These are phyloP conservation scores for Penicillium sclerotigenum DNA, from an alignment of 2,329 filamentous ascomycete genomes.

Conservation along the genomic window DNA sequence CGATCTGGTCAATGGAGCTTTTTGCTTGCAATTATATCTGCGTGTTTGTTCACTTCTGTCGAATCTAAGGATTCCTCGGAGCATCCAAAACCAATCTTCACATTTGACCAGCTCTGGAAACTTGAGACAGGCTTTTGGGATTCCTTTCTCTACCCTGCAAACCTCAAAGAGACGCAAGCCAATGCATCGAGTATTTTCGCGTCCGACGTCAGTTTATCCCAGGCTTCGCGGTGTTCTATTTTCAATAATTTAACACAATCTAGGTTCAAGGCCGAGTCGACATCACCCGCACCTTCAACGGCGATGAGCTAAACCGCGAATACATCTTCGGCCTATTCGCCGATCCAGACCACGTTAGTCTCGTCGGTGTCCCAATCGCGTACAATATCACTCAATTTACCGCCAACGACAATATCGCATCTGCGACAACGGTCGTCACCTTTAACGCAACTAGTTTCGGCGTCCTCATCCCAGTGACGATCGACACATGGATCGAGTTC, in stretches of 20 bases:
- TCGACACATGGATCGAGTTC: conserved; percentile 29
- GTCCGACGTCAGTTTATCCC: conserved; percentile 13
- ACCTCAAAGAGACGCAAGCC: conserved; percentile 21
- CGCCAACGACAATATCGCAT: conserved; percentile 22
- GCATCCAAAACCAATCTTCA: conserved; percentile 8
- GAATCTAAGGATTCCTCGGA: neutral
- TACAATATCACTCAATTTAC: conserved; percentile 29
- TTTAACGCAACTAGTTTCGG: conserved; percentile 27
- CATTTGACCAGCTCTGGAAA: conserved; percentile 24
- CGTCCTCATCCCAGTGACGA: conserved; percentile 22
- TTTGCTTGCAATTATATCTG: neutral
- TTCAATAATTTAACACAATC: neutral
- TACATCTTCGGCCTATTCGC: conserved; percentile 30
- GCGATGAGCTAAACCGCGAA: conserved; percentile 27
- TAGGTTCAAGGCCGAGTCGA: conserved; percentile 29
- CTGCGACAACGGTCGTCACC: conserved; percentile 23
- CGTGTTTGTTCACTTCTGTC: neutral
- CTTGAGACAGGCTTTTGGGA: conserved; percentile 25
- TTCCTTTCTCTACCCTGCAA: conserved; percentile 26
- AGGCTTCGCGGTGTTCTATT: neutral
- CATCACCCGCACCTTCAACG: conserved; percentile 26
- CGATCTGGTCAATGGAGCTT: too few species aligned
- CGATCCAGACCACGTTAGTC: conserved; percentile 17
- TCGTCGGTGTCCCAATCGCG: conserved; percentile 21
- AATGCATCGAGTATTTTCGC: conserved; percentile 24